phyloP scores from a whole-genome alignment of 2,329 filamentous ascomycete genomes.

The Coniella lustricola region DNA sequence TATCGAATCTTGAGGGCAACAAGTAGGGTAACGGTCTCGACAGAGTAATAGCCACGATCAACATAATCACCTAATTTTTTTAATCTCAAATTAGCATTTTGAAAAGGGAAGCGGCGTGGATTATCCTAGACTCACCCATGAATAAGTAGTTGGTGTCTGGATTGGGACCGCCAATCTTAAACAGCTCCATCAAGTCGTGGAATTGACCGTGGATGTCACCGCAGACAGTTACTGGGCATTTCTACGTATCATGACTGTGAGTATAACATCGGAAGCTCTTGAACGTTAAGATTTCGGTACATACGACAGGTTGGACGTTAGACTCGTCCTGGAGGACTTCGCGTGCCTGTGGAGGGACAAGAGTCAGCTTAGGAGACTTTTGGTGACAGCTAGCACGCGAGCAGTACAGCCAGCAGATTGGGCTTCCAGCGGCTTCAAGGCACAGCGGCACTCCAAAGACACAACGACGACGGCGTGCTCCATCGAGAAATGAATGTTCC shows the following conservation, averaged over 20 bases:
- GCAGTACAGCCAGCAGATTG: not conserved
- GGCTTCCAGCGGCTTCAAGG: not conserved
- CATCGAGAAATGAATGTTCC: conserved; percentile 20
- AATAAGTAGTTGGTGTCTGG: conserved; percentile 99
- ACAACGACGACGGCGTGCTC: too few relatives aligned
- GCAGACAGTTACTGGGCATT: conserved; percentile 98
- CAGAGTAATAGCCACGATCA: conserved; percentile 96
- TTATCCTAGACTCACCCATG: conserved; percentile 63
- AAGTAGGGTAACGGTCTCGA: conserved; percentile 94
- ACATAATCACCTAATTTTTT: conserved; percentile 76
- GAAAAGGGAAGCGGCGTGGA: not conserved
- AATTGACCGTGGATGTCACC: conserved; percentile 99
- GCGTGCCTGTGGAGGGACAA: conserved; percentile 56
- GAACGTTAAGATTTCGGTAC: conserved; percentile 24
- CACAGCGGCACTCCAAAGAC: too few relatives aligned
- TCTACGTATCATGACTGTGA: conserved; percentile 44
- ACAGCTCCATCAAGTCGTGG: conserved; percentile 98
- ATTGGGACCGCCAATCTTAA: conserved; percentile 96
- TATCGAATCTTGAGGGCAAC: conserved; percentile 98
- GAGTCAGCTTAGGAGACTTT: conserved; percentile 25
- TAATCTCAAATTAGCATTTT: conserved; percentile 8
- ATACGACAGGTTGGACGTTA: conserved; percentile 97
- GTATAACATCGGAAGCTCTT: conserved; percentile 13
- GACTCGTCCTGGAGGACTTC: conserved; percentile 97
- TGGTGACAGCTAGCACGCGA: conserved; percentile 11